These are phyloP conservation scores for Bidens hawaiensis DNA, from an alignment of 140 eudicot genomes.

Conservation along the genomic window DNA sequence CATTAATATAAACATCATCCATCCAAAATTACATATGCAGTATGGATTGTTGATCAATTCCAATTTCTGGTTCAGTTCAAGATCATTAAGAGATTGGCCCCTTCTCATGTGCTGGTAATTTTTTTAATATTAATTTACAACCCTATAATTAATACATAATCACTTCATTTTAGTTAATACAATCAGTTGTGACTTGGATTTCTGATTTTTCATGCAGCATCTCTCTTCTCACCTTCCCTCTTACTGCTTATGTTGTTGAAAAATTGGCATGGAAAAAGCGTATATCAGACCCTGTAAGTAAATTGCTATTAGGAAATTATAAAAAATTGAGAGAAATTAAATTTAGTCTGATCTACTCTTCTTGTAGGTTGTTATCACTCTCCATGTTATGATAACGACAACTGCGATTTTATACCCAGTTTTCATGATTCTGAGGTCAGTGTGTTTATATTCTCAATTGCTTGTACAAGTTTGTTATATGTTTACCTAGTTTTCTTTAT, in stretches of 20 bases:
- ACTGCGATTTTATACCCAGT: constrained; percentile 63
- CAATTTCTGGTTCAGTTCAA: constrained; percentile 89
- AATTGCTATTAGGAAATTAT: not conserved
- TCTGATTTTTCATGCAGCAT: constrained; percentile 43
- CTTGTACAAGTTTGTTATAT: not conserved
- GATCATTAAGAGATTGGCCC: constrained; percentile 91
- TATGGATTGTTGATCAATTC: constrained; percentile 82
- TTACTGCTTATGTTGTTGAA: constrained; percentile 67
- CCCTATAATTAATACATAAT: not conserved
- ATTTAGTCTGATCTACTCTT: constrained; percentile 11
- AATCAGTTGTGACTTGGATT: not conserved
- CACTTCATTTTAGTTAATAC: constrained; percentile 6
- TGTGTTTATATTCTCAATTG: not conserved
- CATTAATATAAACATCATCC: constrained; percentile 14
- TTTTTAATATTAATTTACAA: not conserved
- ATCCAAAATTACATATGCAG: constrained; percentile 60
- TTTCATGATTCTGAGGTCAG: constrained; percentile 73
- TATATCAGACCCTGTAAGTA: constrained; percentile 59
- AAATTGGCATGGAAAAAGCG: constrained; percentile 53
- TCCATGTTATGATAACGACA: constrained; percentile 51
- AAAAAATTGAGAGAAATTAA: not conserved
- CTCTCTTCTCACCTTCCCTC: constrained; percentile 57
- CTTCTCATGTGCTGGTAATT: constrained; percentile 90
- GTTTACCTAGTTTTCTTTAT: not conserved
- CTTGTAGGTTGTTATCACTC: constrained; percentile 57